Base-by-base conservation (phyloP, 306 rosid species). In the Senna tora region DNA sequence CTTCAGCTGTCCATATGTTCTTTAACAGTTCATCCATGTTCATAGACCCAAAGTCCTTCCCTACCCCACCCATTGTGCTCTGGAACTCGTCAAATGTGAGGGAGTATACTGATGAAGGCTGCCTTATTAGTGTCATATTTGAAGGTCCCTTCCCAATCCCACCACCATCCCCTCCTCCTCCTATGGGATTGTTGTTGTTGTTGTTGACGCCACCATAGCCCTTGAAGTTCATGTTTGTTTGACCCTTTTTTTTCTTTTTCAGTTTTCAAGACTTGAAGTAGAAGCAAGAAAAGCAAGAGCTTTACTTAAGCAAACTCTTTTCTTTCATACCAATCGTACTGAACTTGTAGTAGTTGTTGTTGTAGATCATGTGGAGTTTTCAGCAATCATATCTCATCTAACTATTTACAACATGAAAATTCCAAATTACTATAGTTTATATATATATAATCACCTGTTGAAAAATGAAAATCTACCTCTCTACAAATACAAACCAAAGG, bases 21-120 rank as follows among this genome's bases (percentile, higher is more conserved):
- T 89, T 94, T 81, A 94, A 77, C 57, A 94, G 90, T 65, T 94
- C 99, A 78, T 94, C 99, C 99, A 94, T 94, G 84, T 94, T 94
- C 99, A 94, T 91, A 0, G 99, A 94, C 39, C 97, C 97, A 67
- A 87, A 90, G 69, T 94, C 99, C 84, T 89, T 94, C 9, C 99
- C 99, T 51, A 72, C 2, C 25, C 95, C 91, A 47, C 94, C 92
- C 64, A 85, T 33, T 6, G 90, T 86, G 82, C 67, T 94, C 78
- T 91, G 97, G 22, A 94, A 82, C 89, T 91, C 97, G 69, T 94
- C 99, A 81, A 94, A 89, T 5, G 99, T 94, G 14, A 94, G 69
- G 1, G 99, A 85, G 85, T 91, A 94, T 13, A 94, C 36, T 1
- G 99, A 89, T 1, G 99, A 89, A 45, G 93, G 14, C 79, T 94